phyloP scores from a whole-genome alignment of 805 yeast genomes.

The Saccharomycopsis microspora region DNA sequence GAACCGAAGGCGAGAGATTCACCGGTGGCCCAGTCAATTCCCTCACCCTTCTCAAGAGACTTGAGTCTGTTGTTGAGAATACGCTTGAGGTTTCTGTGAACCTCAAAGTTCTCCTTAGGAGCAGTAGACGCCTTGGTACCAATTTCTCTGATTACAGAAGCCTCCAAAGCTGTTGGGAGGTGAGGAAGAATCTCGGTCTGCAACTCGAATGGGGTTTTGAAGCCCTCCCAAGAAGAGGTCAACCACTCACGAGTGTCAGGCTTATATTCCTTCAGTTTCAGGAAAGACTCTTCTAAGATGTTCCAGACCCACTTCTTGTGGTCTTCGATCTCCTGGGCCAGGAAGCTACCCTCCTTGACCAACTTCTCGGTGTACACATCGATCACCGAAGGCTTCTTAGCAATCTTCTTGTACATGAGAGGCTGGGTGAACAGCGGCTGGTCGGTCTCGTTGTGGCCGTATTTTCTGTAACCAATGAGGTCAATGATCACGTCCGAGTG shows the following conservation, averaged over 20 bases:
- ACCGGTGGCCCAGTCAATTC: slow-evolving; percentile 99
- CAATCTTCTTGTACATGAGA: slow-evolving; percentile 86
- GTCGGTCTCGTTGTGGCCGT: slow-evolving; percentile 99
- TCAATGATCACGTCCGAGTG: slow-evolving; percentile 94
- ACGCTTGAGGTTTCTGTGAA: slow-evolving; percentile 94
- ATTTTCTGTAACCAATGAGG: slow-evolving; percentile 95
- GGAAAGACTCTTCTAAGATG: slow-evolving; percentile 80
- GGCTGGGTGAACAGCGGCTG: slow-evolving; percentile 99
- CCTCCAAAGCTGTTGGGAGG: slow-evolving; percentile 86
- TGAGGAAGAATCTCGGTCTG: slow-evolving; percentile 95
- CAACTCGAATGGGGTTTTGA: slow-evolving; percentile 93
- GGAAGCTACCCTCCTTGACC: slow-evolving; percentile 78
- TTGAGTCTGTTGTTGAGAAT: slow-evolving; percentile 81
- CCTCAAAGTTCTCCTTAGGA: slow-evolving; percentile 75
- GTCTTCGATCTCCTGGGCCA: slow-evolving; percentile 82
- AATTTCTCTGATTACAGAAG: slow-evolving; percentile 56
- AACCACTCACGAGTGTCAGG: slow-evolving; percentile 96
- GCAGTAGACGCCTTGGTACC: slow-evolving; percentile 72
- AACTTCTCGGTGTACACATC: slow-evolving; percentile 77
- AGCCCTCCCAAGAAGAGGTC: slow-evolving; percentile 97
- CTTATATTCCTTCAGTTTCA: slow-evolving; percentile 77
- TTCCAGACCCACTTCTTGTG: slow-evolving; percentile 98
- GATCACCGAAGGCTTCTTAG: slow-evolving; percentile 79
- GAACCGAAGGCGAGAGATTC: slow-evolving; percentile 98
- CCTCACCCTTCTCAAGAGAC: slow-evolving; percentile 78